Evolutionary conservation across 176 grass and related monocot species (phyloP).

Genomic region (Eragrostis curvula): DNA sequence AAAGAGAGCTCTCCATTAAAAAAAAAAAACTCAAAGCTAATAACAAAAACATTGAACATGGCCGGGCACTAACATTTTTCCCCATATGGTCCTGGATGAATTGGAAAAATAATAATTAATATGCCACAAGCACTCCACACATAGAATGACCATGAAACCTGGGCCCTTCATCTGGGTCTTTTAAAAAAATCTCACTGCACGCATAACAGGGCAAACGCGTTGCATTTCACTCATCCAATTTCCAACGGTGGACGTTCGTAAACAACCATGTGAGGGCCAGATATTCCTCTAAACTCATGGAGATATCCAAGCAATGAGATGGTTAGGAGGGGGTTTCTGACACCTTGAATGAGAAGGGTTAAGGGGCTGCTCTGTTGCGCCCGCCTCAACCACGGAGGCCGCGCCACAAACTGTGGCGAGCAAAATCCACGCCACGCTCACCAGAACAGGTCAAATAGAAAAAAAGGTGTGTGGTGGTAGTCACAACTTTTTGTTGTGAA

Average conservation of each 20-base stretch:
- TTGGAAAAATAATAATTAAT: constrained; percentile 24
- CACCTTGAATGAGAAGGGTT: no score
- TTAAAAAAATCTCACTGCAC: constrained; percentile 87
- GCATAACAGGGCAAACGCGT: constrained; percentile 84
- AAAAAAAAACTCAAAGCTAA: constrained; percentile 97
- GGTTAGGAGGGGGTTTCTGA: no score
- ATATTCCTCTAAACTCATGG: no score
- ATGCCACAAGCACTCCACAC: background rate
- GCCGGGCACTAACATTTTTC: constrained; percentile 81
- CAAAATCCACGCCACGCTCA: no score
- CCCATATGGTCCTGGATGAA: constrained; percentile 73
- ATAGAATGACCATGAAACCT: background rate
- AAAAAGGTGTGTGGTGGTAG: no score
- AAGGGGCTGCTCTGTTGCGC: no score
- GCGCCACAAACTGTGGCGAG: no score
- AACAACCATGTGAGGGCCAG: constrained; percentile 97
- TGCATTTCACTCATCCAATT: constrained; percentile 98
- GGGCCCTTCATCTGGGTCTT: constrained; percentile 87
- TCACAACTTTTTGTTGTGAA: no score
- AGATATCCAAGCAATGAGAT: no score
- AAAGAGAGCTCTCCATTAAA: no score
- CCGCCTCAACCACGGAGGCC: no score
- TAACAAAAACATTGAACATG: constrained; percentile 87
- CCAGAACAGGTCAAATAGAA: no score
- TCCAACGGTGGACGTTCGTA: constrained; percentile 95